Percentiles rank a stretch among this genome's conserved stretches.
These are phyloP conservation scores for Candida michaelii DNA, from an alignment of 805 yeast genomes.

Conservation along the genomic window DNA sequence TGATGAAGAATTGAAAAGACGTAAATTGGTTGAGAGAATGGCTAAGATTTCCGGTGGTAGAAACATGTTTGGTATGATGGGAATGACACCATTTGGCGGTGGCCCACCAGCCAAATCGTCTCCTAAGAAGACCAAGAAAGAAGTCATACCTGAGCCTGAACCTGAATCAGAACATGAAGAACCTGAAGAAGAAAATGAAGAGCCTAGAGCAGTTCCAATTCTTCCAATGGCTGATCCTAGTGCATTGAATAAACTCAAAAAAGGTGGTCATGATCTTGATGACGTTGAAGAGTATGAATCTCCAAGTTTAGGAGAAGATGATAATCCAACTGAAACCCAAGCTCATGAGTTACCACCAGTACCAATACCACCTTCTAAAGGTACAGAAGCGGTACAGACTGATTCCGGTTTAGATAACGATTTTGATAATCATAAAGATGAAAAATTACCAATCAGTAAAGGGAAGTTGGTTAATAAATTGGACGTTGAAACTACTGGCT, in stretches of 20 bases:
- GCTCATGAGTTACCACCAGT: conserved; percentile 5
- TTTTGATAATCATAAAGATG: conserved; percentile 6
- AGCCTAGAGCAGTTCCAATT: conserved; percentile 15
- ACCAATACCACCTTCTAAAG: conserved; percentile 7
- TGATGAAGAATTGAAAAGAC: conserved; percentile 72
- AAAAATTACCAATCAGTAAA: conserved; percentile 5
- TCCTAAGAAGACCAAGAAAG: conserved; percentile 15
- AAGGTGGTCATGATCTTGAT: background rate
- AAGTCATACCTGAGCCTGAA: conserved; percentile 3
- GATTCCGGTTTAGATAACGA: conserved; percentile 14
- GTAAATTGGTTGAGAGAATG: conserved; percentile 86
- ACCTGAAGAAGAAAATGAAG: conserved; percentile 20
- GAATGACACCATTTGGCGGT: conserved; percentile 43
- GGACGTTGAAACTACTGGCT: conserved; percentile 46
- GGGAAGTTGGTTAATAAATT: conserved; percentile 4
- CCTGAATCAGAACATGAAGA: conserved; percentile 16
- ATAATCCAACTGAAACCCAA: conserved; percentile 10
- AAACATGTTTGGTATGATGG: conserved; percentile 76
- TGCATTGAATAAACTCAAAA: conserved; percentile 26
- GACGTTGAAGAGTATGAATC: conserved; percentile 8
- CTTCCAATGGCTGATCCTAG: conserved; percentile 16
- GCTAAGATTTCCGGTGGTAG: conserved; percentile 91
- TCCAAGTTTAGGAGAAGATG: conserved; percentile 16
- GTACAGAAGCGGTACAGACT: conserved; percentile 8
- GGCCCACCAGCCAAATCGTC: conserved; percentile 15